These are phyloP conservation scores for Fusarium palustre DNA, from an alignment of 2,329 filamentous ascomycete genomes.

Conservation along the genomic window DNA sequence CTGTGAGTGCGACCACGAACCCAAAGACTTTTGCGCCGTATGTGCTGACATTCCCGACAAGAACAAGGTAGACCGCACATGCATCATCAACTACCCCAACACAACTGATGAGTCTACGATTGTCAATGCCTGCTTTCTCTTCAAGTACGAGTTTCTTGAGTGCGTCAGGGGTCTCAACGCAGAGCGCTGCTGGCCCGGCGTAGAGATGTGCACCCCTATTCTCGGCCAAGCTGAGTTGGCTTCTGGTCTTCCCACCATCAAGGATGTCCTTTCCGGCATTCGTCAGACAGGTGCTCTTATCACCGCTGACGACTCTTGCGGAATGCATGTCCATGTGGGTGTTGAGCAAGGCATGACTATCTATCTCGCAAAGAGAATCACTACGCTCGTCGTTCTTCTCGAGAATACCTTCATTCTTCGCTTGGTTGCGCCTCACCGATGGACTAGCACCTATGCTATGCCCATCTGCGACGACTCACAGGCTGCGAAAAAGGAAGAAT, in stretches of 20 bases:
- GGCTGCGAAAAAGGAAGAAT: background rate
- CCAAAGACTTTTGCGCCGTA: background rate
- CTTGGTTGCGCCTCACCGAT: slow-evolving; percentile 6
- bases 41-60: background rate
- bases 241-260: slow-evolving; percentile 21
- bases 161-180: background rate
- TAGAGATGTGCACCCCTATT: slow-evolving; percentile 41
- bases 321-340: slow-evolving; percentile 46
- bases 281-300: slow-evolving; percentile 16
- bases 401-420: slow-evolving; percentile 34
- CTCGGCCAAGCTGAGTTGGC: slow-evolving; percentile 32
- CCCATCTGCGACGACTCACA: slow-evolving; percentile 1
- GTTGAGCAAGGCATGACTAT: slow-evolving; percentile 40
- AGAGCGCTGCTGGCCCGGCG: slow-evolving; percentile 16
- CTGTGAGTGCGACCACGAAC: slow-evolving; percentile 9
- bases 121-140: slow-evolving; percentile 17
- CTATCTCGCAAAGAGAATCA: slow-evolving; percentile 40
- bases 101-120: background rate
- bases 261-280: slow-evolving; percentile 16
- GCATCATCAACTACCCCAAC: background rate
- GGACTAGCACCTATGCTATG: background rate
- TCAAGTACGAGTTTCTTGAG: slow-evolving; percentile 26
- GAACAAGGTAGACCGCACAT: background rate
- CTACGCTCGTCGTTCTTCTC: slow-evolving; percentile 36
- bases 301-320: slow-evolving; percentile 36